Evolutionary conservation across 2,329 filamentous ascomycete genomes (phyloP), one percentile per base, ranked within the genome.

Genomic region (Calonectria pauciramosa): DNA sequence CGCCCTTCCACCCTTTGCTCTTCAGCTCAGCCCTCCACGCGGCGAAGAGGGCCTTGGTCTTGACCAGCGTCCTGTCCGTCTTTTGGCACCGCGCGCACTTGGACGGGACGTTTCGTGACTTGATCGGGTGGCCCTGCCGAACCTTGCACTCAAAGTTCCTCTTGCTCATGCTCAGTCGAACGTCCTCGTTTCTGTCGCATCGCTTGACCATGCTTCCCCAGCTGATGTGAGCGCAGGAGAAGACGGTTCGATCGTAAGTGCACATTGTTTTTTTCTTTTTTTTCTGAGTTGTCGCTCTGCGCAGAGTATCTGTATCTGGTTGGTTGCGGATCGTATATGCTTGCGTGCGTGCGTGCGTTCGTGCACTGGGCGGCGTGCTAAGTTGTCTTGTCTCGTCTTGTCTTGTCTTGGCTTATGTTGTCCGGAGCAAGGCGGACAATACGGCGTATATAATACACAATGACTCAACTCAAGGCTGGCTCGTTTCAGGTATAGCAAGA

Each of bases 201-300:
- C 49, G 64, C 65, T 75, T 80, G 30, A 81, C 70, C 28, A 78
- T 74, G 18, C 75, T 73, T 38, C 82, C 80, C 83, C 80, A 82
- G 36, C 70, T 38, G 34, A 77, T 65, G 73, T 84, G 82, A 7
- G 56, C 28, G 78, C 82, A 84, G 36, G 34, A 34, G 66, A 81
- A 84, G 41, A 82, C 36, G 38, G 75, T 76, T 38, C 78, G 78
- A 10, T 74, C 49, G 76, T 83, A 82, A 14, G 67, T 74, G 66
- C 83, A 84, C 84, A 85, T 84, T n/a, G 11, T 60, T 34, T 54
- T 26, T n/a, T 20, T 9, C 9, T n/a, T 20, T n/a, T 20, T n/a
- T n/a, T 44, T n/a, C 8, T 44, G 7, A 41, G 41, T 44, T 44
- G 41, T 44, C 41, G 41, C 5, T 41, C 20, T 20, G 38, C 14